Conservation (phyloP, 2,329 filamentous ascomycete genomes). For the Hirsutella minnesotensis region DNA sequence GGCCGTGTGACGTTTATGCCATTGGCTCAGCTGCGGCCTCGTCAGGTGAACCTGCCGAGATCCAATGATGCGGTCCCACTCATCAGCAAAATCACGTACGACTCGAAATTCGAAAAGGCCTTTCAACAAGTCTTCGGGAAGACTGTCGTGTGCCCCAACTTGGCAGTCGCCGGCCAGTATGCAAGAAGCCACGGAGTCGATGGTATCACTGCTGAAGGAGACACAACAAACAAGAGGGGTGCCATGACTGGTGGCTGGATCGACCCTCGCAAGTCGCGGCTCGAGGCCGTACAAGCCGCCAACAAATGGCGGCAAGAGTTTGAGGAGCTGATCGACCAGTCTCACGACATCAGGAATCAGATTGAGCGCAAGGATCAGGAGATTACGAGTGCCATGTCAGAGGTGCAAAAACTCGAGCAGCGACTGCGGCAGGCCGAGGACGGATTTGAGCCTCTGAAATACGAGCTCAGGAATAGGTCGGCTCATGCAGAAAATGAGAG, state of each 20-base stretch:
- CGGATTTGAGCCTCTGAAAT: constrained; percentile 67
- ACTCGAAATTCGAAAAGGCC: constrained; percentile 65
- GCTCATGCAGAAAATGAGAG: constrained; percentile 61
- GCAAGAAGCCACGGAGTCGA: constrained; percentile 84
- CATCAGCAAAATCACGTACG: constrained; percentile 72
- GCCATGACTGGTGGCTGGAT: constrained; percentile 92
- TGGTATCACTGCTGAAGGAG: constrained; percentile 88
- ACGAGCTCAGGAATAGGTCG: constrained; percentile 67
- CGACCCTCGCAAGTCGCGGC: constrained; percentile 71
- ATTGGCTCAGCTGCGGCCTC: constrained; percentile 65
- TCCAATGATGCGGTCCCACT: constrained; percentile 81
- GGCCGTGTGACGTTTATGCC: constrained; percentile 94
- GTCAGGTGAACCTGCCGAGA: constrained; percentile 64
- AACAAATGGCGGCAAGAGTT: constrained; percentile 64
- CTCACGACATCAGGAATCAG: constrained; percentile 53
- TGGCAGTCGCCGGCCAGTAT: constrained; percentile 81
- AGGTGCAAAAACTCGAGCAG: constrained; percentile 73
- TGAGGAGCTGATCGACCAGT: constrained; percentile 53
- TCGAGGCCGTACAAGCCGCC: constrained; percentile 71
- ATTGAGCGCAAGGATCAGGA: constrained; percentile 76
- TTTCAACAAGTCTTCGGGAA: constrained; percentile 94
- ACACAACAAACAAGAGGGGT: constrained; percentile 89
- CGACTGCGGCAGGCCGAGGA: constrained; percentile 65
- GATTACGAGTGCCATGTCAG: constrained; percentile 75
- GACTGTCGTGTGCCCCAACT: constrained; percentile 84